Base-by-base conservation (phyloP, 306 rosid genomes). In the Prunus dulcis region DNA sequence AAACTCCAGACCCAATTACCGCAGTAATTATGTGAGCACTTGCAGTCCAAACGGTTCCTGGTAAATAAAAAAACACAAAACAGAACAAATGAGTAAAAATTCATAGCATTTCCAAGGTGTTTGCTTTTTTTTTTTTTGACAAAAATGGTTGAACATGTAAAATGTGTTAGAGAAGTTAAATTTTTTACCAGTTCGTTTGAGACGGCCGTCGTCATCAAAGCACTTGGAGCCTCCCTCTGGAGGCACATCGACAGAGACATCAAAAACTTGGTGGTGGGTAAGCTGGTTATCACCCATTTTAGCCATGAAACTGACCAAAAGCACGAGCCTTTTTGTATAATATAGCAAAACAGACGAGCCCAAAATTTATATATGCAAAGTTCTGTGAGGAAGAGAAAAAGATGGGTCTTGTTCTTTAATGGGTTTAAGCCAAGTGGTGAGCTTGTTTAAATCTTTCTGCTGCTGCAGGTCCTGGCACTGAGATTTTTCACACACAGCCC, bases 11-110 rank as follows among this genome's bases (percentile, higher is more conserved):
- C 0, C 98, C 98, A 23, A 93, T 89, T 60, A 91, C 97, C 2
- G 97, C 98, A 0, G 98, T 93, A 51, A 93, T 89, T 49, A 91
- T 87, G 81, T 91, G 98, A 45, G 98, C 88, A 83, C 96, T 89
- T 9, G 92, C 87, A 0, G 97, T 93, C 97, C 93, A 93, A 20
- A 78, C 68, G 19, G 83, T 93, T 65, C 98, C 98, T 91, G 53
- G 0, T 56, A 61, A 61, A 61, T 12, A 61, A 27, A 3, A 12
- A 9, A 9, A 56, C 14, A 22, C 23, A 11, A 13, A 57, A n/a
- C 6, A 57, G 63, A 9, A 57, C 43, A 38, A 38, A 38, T 38
- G 43, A 38, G 9, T 38, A 38, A 1, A 38, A 52, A 52, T 18
- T 15, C 20, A 3, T 2, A 18, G 5, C 10, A 52, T 13, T 49